Base-by-base conservation (phyloP, 768 basidiomycete genomes). In the Neoboletus magnificus region DNA sequence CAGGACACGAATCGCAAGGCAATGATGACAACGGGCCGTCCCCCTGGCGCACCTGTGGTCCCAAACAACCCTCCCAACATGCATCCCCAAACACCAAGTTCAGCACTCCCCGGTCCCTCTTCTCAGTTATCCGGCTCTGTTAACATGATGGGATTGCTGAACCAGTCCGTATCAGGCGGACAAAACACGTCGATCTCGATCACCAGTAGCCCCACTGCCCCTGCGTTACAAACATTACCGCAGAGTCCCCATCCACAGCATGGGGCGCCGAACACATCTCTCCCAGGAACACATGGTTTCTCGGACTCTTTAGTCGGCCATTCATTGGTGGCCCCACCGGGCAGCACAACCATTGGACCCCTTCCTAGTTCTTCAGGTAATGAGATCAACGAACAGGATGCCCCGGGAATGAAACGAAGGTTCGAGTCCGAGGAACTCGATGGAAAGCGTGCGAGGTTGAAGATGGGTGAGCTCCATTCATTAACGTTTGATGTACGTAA, bases 391-490 rank as follows among this genome's bases (percentile, higher is more conserved):
- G 88, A 90, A 50, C 77, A 77, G 56, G 87, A 89, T 52, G 60
- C 69, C n/a, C 83, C 85, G 53, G 81, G 79, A 18, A 76, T 84
- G 59, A 93, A 92, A 68, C 79, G 90, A 58, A 91, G 90, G 69
- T 73, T 86, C 59, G 84, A 85, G 46, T 76, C 77, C 18, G 85
- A 84, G 50, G 87, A 88, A 55, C 72, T 71, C 29, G 86, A 89
- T 45, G 77, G 73, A 45, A 93, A 93, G 69, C 81, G 90, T 62
- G 83, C 73, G 47, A 80, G 87, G 62, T 80, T 85, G 70, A 91
- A 84, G 74, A 89, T 79, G 62, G 87, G 90, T 87, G 59, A 68
- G 82, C 66, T 54, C 56, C 30, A 42, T 62, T 61, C 61, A 46
- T 64, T 69, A 47, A 64, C 45, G 54, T 66, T 61, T 50, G 58